Evolutionary conservation across 257 asterid genomes (phyloP).

Genomic region (Linderniella brevidens): DNA sequence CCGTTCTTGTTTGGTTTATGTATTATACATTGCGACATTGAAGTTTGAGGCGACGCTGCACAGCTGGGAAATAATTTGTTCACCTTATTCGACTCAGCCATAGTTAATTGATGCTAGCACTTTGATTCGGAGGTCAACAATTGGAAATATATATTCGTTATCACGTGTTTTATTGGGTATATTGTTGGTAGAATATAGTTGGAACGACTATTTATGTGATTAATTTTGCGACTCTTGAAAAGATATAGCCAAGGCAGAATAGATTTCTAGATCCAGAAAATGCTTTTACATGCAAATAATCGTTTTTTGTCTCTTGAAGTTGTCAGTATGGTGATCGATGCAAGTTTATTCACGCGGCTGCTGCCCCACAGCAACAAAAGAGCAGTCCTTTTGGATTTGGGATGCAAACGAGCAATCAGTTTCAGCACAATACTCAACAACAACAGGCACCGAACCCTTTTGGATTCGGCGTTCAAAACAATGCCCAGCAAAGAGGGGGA

Average conservation of each 20-base stretch:
- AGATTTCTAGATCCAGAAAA: neutral
- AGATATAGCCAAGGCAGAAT: neutral
- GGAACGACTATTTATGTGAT: neutral
- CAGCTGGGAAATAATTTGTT: neutral
- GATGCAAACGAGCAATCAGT: slow-evolving; percentile 24
- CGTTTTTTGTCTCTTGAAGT: slow-evolving; percentile 31
- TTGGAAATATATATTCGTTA: no score
- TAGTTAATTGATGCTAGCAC: no score
- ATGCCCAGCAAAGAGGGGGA: slow-evolving; percentile 33
- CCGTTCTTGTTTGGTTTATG: neutral
- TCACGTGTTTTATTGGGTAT: no score
- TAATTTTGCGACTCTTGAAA: neutral
- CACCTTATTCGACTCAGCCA: no score
- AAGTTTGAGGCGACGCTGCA: neutral
- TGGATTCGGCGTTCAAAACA: slow-evolving; percentile 58
- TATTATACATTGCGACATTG: neutral
- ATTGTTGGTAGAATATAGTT: no score
- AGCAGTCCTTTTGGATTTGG: slow-evolving; percentile 67
- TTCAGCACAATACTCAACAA: slow-evolving; percentile 33
- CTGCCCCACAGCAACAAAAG: slow-evolving; percentile 35
- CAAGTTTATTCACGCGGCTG: slow-evolving; percentile 52
- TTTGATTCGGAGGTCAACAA: no score
- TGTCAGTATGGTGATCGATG: slow-evolving; percentile 65
- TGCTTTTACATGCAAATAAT: slow-evolving; percentile 8
- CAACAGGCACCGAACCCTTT: slow-evolving; percentile 56